A percentile compares a stretch with the other conserved stretches of the same genome.
phyloP scores from a whole-genome alignment of 176 grass and related monocot genomes.

The Triticum monococcum region DNA sequence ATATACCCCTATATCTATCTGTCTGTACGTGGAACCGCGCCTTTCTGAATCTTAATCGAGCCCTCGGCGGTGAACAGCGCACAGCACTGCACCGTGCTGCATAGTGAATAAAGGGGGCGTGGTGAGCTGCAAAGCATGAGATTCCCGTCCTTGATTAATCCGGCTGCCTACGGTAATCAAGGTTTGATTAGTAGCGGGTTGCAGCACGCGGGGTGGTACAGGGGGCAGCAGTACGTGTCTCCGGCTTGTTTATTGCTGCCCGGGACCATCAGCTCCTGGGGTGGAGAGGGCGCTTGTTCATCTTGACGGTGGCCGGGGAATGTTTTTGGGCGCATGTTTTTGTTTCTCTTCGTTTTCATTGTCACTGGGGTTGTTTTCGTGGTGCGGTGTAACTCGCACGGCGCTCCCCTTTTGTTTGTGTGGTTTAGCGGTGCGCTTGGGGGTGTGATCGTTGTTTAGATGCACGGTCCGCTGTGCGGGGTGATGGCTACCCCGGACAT shows the following conservation, averaged over 20 bases:
- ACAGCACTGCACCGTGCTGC: neutral
- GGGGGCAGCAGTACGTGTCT: neutral
- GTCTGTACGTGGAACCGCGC: neutral
- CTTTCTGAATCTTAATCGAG: no score
- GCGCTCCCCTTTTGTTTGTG: neutral
- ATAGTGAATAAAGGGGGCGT: neutral
- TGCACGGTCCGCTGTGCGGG: neutral
- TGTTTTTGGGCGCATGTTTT: constrained; percentile 21
- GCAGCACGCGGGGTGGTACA: no score
- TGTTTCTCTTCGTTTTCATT: neutral
- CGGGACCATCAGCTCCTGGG: neutral
- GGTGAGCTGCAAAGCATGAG: constrained; percentile 10
- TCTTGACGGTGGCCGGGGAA: neutral
- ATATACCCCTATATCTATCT: no score
- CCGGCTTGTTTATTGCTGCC: neutral
- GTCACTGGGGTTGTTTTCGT: neutral
- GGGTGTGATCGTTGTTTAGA: neutral
- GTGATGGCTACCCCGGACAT: neutral
- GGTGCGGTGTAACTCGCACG: neutral
- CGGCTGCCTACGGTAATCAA: neutral
- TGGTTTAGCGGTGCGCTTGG: neutral
- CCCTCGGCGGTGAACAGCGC: no score
- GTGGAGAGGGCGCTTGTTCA: no score
- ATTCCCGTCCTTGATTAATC: constrained; percentile 7
- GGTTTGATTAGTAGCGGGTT: neutral